Conservation (phyloP, 371 early-diverging fungal genomes). For the Blyttiomyces sp. region DNA sequence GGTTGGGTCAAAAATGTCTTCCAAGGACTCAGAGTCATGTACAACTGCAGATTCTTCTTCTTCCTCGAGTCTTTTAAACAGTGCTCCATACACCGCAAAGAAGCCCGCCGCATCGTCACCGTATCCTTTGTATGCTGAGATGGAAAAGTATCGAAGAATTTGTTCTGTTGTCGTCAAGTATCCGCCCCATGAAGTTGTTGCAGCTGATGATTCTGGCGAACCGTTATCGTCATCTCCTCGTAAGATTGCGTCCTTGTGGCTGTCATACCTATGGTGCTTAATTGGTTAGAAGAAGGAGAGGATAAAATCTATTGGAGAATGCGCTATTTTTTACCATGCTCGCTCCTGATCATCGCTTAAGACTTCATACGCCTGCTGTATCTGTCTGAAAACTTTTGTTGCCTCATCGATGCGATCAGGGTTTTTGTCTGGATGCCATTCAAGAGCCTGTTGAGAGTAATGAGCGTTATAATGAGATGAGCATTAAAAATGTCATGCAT, state of each 20-base stretch:
- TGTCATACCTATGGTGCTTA: slow-evolving; percentile 61
- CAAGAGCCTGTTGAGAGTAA: slow-evolving; percentile 55
- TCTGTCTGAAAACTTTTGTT: slow-evolving; percentile 76
- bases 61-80: slow-evolving; percentile 72
- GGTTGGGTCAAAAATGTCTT: too few species aligned
- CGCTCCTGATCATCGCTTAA: slow-evolving; percentile 73
- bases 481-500: too few species aligned
- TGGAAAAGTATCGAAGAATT: slow-evolving; percentile 69
- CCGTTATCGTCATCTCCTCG: slow-evolving; percentile 60
- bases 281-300: neutral
- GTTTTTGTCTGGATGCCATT: slow-evolving; percentile 95
- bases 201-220: slow-evolving; percentile 24
- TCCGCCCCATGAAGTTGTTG: slow-evolving; percentile 21
- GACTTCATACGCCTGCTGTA: slow-evolving; percentile 86
- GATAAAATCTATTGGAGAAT: too few species aligned
- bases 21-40: slow-evolving; percentile 41
- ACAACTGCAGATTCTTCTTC: slow-evolving; percentile 73
- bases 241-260: slow-evolving; percentile 76
- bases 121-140: slow-evolving; percentile 63
- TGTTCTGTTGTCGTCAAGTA: slow-evolving; percentile 51
- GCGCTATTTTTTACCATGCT: slow-evolving; percentile 61
- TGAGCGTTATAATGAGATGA: too few species aligned
- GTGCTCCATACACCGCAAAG: slow-evolving; percentile 69
- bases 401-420: slow-evolving; percentile 76
- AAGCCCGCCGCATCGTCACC: slow-evolving; percentile 67